phyloP scores from a whole-genome alignment of 2,329 filamentous ascomycete genomes.

The Zymoseptoria brevis region DNA sequence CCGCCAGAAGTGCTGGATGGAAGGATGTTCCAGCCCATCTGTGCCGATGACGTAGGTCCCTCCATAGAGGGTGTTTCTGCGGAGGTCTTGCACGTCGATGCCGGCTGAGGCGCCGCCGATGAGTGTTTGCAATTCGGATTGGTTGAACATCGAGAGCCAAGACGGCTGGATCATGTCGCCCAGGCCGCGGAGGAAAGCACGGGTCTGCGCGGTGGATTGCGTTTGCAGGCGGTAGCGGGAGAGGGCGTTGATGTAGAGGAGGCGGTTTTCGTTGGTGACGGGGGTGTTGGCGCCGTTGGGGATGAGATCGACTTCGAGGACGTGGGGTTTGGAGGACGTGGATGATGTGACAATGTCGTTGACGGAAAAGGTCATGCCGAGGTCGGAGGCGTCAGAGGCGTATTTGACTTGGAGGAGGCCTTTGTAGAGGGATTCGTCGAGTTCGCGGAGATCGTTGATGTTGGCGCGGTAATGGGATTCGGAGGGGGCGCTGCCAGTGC shows the following conservation, averaged over 20 bases:
- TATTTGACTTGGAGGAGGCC: conserved; percentile 78
- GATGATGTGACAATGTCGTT: conserved; percentile 70
- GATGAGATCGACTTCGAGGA: conserved; percentile 66
- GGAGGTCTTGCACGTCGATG: conserved; percentile 80
- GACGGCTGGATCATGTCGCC: conserved; percentile 79
- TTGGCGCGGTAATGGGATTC: conserved; percentile 77
- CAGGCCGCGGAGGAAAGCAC: conserved; percentile 79
- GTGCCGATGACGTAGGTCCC: conserved; percentile 87
- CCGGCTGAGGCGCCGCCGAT: conserved; percentile 74
- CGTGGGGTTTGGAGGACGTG: conserved; percentile 57
- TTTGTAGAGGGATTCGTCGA: conserved; percentile 85
- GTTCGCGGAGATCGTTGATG: conserved; percentile 84
- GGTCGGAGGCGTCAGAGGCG: conserved; percentile 69
- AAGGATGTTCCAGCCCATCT: conserved; percentile 77
- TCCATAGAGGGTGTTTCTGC: conserved; percentile 75
- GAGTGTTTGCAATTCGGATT: conserved; percentile 84
- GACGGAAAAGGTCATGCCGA: conserved; percentile 82
- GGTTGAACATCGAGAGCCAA: conserved; percentile 99
- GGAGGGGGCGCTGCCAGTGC: conserved; percentile 52
- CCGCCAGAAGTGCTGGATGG: conserved; percentile 81
- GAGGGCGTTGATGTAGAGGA: conserved; percentile 90
- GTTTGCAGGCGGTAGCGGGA: conserved; percentile 76
- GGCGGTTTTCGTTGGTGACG: conserved; percentile 86
- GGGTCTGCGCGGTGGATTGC: conserved; percentile 74
- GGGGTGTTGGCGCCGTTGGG: conserved; percentile 65